phyloP scores from a whole-genome alignment of 2,329 filamentous ascomycete genomes.

The Aspergillus sp. region DNA sequence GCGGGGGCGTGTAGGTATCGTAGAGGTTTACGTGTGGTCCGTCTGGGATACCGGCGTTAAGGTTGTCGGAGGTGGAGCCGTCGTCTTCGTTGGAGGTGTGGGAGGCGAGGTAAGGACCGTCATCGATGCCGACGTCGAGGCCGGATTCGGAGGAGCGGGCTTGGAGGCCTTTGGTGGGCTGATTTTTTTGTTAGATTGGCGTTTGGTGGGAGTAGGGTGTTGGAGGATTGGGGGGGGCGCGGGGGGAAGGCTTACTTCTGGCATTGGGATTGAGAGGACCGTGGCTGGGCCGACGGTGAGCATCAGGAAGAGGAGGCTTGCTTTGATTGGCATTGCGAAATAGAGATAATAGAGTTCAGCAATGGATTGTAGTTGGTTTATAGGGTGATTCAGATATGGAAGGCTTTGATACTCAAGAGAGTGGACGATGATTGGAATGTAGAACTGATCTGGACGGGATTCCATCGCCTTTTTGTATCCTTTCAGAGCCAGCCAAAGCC shows the following conservation, averaged over 20 bases:
- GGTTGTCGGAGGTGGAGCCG: neutral
- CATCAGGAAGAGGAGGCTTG: conserved; percentile 22
- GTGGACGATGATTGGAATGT: neutral
- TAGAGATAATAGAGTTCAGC: neutral
- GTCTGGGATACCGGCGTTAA: conserved; percentile 14
- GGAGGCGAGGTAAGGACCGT: neutral
- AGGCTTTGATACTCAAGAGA: no score
- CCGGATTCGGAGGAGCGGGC: conserved; percentile 8
- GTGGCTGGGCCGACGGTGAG: conserved; percentile 21
- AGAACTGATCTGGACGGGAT: neutral
- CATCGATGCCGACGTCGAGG: neutral
- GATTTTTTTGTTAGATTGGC: conserved; percentile 2
- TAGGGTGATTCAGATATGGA: neutral
- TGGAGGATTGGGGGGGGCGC: no score
- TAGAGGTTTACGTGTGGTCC: conserved; percentile 19
- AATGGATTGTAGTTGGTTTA: neutral
- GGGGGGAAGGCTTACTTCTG: conserved; percentile 12
- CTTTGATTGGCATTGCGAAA: neutral
- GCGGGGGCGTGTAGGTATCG: conserved; percentile 13
- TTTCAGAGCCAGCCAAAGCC: neutral
- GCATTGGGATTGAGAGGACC: conserved; percentile 23
- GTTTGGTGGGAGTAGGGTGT: neutral
- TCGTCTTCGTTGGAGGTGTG: conserved; percentile 1
- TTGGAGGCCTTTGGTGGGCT: neutral
- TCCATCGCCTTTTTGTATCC: neutral